Conservation (phyloP, 1,284 basidiomycete genomes). For the Sphaerobolus stellatus region DNA sequence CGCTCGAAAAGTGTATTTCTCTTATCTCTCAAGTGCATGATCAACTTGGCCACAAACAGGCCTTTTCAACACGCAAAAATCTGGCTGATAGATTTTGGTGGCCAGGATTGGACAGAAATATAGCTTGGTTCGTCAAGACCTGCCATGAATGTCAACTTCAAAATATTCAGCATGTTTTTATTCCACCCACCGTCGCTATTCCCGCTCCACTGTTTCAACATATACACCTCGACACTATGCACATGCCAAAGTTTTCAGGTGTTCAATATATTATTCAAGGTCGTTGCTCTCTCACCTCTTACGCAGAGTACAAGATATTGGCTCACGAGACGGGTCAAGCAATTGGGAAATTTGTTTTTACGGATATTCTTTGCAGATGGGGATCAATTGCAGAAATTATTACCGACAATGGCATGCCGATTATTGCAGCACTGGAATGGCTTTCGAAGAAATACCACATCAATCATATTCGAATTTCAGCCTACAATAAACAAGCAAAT, state of each 20-base stretch:
- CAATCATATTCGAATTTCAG: slow-evolving; percentile 29
- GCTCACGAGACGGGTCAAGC: background rate
- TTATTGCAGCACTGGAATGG: slow-evolving; percentile 31
- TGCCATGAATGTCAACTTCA: slow-evolving; percentile 2
- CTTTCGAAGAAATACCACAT: slow-evolving; percentile 29
- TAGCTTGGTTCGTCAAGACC: background rate
- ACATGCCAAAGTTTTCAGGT: background rate
- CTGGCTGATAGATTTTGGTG: background rate
- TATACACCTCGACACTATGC: slow-evolving; percentile 2
- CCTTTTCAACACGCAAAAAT: background rate
- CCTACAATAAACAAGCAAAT: slow-evolving; percentile 45
- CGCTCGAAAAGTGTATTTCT: slow-evolving; percentile 8
- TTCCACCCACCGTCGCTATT: background rate
- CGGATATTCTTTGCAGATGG: slow-evolving; percentile 4
- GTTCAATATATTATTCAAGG: background rate
- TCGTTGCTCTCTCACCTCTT: background rate
- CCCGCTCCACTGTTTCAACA: background rate
- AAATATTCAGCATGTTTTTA: background rate
- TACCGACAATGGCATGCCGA: slow-evolving; percentile 14
- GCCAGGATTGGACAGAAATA: background rate
- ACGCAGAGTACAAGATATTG: background rate
- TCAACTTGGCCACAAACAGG: background rate
- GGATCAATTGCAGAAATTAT: slow-evolving; percentile 1
- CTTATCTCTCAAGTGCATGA: slow-evolving; percentile 14
- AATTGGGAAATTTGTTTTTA: background rate